Percentiles rank a stretch among this genome's conserved stretches.
Conservation (phyloP, 148 eudicot genomes). For the Nepenthes mirabilis region DNA sequence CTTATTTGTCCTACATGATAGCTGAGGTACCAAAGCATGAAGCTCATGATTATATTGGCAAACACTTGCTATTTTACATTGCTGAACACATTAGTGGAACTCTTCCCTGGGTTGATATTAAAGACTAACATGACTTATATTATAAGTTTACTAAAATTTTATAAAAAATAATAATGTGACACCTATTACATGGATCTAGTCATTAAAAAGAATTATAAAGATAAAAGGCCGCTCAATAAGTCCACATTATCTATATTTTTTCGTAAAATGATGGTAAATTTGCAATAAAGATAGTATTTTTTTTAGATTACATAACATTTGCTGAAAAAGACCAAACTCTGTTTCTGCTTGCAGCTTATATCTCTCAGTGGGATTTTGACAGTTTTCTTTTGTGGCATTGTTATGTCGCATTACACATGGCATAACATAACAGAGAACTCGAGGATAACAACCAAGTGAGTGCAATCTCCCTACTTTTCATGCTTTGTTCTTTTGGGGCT, state of each 20-base stretch:
- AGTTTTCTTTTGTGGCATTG: slow-evolving; percentile 62
- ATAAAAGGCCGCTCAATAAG: no score
- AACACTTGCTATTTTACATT: background rate
- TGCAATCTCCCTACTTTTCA: background rate
- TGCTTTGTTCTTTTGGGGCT: no score
- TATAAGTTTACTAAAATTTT: no score
- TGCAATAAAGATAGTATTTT: no score
- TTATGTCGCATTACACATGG: slow-evolving; percentile 75
- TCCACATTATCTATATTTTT: no score
- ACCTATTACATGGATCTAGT: no score
- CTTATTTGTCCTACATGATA: slow-evolving; percentile 86
- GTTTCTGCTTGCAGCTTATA: slow-evolving; percentile 44
- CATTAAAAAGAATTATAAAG: no score
- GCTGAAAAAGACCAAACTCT: background rate
- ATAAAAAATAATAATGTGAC: no score
- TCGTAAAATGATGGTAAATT: no score
- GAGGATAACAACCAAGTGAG: slow-evolving; percentile 74
- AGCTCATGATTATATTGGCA: background rate
- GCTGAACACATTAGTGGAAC: background rate
- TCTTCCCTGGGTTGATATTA: no score
- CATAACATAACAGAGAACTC: slow-evolving; percentile 64
- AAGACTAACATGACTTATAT: no score
- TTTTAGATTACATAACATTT: background rate
- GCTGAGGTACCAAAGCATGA: slow-evolving; percentile 48
- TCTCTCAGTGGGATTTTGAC: slow-evolving; percentile 55